Evolutionary conservation across 2,329 filamentous ascomycete species (phyloP).

Genomic region (Tricladium varicosporioides): DNA sequence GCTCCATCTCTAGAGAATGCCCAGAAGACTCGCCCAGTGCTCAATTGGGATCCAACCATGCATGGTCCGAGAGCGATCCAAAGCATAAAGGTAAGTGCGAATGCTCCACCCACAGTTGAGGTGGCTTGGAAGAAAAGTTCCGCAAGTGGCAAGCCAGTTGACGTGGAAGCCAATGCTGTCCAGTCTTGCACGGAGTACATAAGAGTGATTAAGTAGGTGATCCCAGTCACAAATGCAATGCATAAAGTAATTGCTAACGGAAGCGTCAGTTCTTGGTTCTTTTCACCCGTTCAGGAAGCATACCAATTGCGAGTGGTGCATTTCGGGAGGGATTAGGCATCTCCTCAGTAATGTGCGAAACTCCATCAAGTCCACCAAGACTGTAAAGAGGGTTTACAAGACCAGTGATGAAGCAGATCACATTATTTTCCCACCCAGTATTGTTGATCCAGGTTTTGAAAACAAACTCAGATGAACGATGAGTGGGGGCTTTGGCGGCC

Average conservation of each 20-base stretch:
- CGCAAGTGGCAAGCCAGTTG: constrained; percentile 43
- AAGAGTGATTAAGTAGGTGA: constrained; percentile 47
- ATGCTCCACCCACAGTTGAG: constrained; percentile 39
- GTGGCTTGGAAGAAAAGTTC: constrained; percentile 46
- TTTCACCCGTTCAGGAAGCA: neutral
- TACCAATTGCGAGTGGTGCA: constrained; percentile 35
- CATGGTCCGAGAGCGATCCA: constrained; percentile 40
- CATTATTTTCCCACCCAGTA: constrained; percentile 47
- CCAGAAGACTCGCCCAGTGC: constrained; percentile 39
- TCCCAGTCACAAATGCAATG: constrained; percentile 49
- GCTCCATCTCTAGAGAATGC: constrained; percentile 60
- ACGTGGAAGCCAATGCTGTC: constrained; percentile 37
- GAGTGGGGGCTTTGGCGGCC: constrained; percentile 43
- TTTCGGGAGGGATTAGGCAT: constrained; percentile 44
- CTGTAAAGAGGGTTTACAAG: constrained; percentile 48
- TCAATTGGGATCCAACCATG: constrained; percentile 13
- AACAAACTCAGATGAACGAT: constrained; percentile 46
- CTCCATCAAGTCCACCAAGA: constrained; percentile 46
- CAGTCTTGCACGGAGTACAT: constrained; percentile 53
- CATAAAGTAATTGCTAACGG: constrained; percentile 38
- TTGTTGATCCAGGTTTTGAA: constrained; percentile 52
- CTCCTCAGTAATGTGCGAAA: constrained; percentile 50
- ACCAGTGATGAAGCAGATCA: constrained; percentile 49
- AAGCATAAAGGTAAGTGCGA: constrained; percentile 40
- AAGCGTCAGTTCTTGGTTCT: constrained; percentile 12